Evolutionary conservation across 129 eudicot species (phyloP), one percentile per base, ranked within the genome.

Genomic region (Saussurea involucrata): DNA sequence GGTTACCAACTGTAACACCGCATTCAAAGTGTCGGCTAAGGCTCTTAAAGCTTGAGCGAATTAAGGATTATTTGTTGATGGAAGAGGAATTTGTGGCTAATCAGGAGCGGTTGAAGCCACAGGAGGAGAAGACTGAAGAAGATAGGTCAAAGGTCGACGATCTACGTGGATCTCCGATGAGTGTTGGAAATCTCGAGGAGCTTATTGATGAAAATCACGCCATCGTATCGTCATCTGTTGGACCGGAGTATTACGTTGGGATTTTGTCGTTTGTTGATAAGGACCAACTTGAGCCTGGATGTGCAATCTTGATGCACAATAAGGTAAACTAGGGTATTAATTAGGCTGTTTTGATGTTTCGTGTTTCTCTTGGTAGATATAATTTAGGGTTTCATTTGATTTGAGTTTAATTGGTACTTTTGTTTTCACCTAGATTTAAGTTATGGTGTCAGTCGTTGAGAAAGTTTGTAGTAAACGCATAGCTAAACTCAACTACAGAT

Each of bases 221-320:
- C 0, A 94, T 94, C 71, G 98, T 94, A 10, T 89, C 97, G 63
- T 87, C 93, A 13, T 91, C 97, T 17, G 98, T 94, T 2, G 98
- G 98, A 24, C 98, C 98, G 33, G 98, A 94, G 85, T 94, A 94
- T 83, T 94, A 94, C 71, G 98, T 94, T 2, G 95, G 97, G 77
- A 94, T 94, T 32, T 78, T 87, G 87, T 89, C 96, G 32, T 94
- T 94, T 74, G 97, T 91, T 32, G 97, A 91, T 78, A 91, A 94
- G 86, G 98, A 94, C 83, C 97, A 94, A 83, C 81, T 94, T 15
- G 97, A 91, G 90, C 98, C 97, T 68, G 97, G 98, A 0, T 90
- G 98, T 74, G 90, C 98, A 0, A 93, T 93, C 69, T 77, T 93
- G 80, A 93, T 93, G 98, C 97, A 93, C 73, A 93, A 93, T 84